Percentiles rank a stretch among this genome's conserved stretches.
phyloP scores from a whole-genome alignment of 2,329 filamentous ascomycete genomes.

The Nothomitra cinnamomea region DNA sequence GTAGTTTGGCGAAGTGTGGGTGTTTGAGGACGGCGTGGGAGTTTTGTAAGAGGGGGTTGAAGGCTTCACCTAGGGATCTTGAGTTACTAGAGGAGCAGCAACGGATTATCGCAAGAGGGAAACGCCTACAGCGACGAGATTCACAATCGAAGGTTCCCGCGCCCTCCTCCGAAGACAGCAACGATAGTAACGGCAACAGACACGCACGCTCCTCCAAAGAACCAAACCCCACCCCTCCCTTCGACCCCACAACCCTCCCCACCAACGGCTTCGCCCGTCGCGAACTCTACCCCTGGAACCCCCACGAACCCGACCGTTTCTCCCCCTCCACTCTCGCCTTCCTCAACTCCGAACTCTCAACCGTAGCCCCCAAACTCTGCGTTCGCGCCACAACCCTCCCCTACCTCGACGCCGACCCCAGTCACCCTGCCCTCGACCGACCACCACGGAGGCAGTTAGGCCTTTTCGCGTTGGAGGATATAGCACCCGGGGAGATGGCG shows the following conservation, averaged over 20 bases:
- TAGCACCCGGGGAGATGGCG: slow-evolving; percentile 57
- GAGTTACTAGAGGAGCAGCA: slow-evolving; percentile 37
- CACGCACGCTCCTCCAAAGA: slow-evolving; percentile 14
- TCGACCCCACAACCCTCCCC: slow-evolving; percentile 26
- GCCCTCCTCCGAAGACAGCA: slow-evolving; percentile 29
- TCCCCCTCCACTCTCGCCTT: slow-evolving; percentile 38
- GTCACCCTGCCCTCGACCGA: slow-evolving; percentile 15
- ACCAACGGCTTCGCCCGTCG: slow-evolving; percentile 25
- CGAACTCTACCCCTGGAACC: slow-evolving; percentile 47
- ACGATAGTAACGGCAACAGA: slow-evolving; percentile 55
- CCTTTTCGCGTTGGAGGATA: slow-evolving; percentile 72
- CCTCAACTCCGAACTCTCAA: slow-evolving; percentile 52
- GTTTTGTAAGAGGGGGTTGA: slow-evolving; percentile 47
- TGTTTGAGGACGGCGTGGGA: slow-evolving; percentile 50
- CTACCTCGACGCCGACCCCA: slow-evolving; percentile 30
- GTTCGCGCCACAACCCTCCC: slow-evolving; percentile 63
- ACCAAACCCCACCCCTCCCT: slow-evolving; percentile 13
- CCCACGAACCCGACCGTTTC: slow-evolving; percentile 40
- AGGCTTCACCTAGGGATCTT: slow-evolving; percentile 34
- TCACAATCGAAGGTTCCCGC: slow-evolving; percentile 13
- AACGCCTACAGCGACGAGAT: slow-evolving; percentile 10
- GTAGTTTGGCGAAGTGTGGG: slow-evolving; percentile 41
- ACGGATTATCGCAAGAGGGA: slow-evolving; percentile 26
- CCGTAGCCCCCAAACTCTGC: slow-evolving; percentile 65
- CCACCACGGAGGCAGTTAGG: slow-evolving; percentile 46